Evolutionary conservation across 371 early-diverging fungal species (phyloP).

Genomic region (Mortierella sp.): DNA sequence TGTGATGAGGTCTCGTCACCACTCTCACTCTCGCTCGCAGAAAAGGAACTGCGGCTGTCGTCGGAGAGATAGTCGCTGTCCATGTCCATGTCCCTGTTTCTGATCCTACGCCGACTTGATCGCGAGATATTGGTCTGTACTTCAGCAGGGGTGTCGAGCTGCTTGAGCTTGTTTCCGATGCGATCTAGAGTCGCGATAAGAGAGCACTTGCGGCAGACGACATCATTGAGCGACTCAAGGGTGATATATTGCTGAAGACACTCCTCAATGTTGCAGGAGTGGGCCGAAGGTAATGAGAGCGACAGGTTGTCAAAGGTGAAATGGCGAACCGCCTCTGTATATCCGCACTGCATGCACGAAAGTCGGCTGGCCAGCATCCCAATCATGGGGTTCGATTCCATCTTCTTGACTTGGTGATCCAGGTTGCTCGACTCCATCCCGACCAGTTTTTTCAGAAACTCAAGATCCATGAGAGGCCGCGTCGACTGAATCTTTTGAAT

Average conservation of each 20-base stretch:
- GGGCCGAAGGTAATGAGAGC: slow-evolving; percentile 76
- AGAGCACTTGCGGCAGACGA: slow-evolving; percentile 82
- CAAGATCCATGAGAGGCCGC: slow-evolving; percentile 36
- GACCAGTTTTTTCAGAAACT: slow-evolving; percentile 33
- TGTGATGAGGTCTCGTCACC: background rate
- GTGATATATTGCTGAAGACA: slow-evolving; percentile 77
- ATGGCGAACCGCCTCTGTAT: slow-evolving; percentile 87
- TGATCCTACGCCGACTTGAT: background rate
- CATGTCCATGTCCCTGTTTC: background rate
- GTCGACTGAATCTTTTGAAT: slow-evolving; percentile 32
- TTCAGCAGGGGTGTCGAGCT: slow-evolving; percentile 19
- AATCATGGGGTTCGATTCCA: slow-evolving; percentile 74
- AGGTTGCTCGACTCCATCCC: slow-evolving; percentile 14
- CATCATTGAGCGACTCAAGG: slow-evolving; percentile 82
- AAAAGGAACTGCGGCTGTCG: slow-evolving; percentile 6
- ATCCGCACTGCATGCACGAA: slow-evolving; percentile 85
- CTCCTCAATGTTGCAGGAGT: slow-evolving; percentile 67
- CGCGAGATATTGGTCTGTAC: background rate
- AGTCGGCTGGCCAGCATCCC: slow-evolving; percentile 84
- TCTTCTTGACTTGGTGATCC: slow-evolving; percentile 27
- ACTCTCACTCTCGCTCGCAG: slow-evolving; percentile 10
- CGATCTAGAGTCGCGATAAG: slow-evolving; percentile 71
- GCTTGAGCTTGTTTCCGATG: slow-evolving; percentile 59
- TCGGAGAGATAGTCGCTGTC: background rate
- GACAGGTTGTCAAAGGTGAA: slow-evolving; percentile 89